Conservation (phyloP, 176 grass and related monocot species). For the Saccharum spontaneum region DNA sequence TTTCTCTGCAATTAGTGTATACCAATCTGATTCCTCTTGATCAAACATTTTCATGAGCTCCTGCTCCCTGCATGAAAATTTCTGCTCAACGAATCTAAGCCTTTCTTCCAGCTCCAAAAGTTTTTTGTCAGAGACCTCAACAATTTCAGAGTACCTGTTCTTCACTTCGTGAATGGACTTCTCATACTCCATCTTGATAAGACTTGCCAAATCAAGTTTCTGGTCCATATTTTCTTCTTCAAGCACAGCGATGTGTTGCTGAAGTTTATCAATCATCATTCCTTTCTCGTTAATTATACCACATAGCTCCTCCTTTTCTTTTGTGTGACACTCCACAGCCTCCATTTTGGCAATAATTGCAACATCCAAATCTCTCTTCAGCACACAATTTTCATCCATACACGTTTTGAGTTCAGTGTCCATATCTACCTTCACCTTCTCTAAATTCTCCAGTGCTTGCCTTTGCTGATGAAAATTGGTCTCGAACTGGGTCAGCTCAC, state of each 20-base stretch:
- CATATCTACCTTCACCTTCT: constrained; percentile 42
- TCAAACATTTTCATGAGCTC: constrained; percentile 53
- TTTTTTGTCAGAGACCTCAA: constrained; percentile 41
- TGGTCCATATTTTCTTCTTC: constrained; percentile 55
- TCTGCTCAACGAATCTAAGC: constrained; percentile 50
- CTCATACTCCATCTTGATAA: constrained; percentile 44
- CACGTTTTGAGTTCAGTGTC: constrained; percentile 44
- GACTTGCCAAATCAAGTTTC: constrained; percentile 42
- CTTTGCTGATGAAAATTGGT: constrained; percentile 42
- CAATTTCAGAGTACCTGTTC: constrained; percentile 41
- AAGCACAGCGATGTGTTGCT: constrained; percentile 33
- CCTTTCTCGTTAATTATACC: constrained; percentile 47
- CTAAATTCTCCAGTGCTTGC: constrained; percentile 33
- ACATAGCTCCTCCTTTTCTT: constrained; percentile 48
- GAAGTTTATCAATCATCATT: constrained; percentile 45
- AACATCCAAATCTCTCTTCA: constrained; percentile 48
- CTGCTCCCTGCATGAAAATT: constrained; percentile 39
- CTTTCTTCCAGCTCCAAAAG: constrained; percentile 48
- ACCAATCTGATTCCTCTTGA: constrained; percentile 64
- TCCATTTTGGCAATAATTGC: constrained; percentile 43
- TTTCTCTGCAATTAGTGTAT: constrained; percentile 56
- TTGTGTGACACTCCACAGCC: constrained; percentile 33
- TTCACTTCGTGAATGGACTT: constrained; percentile 46
- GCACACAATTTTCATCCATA: constrained; percentile 34
- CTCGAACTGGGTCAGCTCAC: constrained; percentile 28